Base-by-base conservation (phyloP, 192 early-diverging fungal genomes). In the Gigaspora rosea region DNA sequence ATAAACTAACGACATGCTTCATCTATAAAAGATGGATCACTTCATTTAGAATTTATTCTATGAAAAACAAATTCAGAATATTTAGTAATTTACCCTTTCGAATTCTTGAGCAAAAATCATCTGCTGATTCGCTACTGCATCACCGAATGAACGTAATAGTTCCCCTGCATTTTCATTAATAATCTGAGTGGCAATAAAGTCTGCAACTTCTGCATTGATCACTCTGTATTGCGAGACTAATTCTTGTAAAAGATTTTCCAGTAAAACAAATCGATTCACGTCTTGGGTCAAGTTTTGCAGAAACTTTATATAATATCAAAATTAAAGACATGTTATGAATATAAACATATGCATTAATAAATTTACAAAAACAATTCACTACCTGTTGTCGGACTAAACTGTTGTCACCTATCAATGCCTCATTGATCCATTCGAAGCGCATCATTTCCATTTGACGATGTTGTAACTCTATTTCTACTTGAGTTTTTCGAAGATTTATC, bases 31-130 rank as follows among this genome's bases (percentile, higher is more conserved):
- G n/a, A 12, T 15, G 13, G 16, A 27, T 70, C 32, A n/a, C 16
- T 56, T 56, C 11, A 15, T 15, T 56, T 56, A 13, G 18, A 56
- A 56, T 13, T 56, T 56, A 15, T 0, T 56, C 12, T 56, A 11
- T 5, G 4, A 18, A 56, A 18, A 15, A 18, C 4, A 56, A 56
- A 41, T 20, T 48, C 9, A 5, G 32, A 70, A 27, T 49, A 32
- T 58, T 41, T 3, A 41, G 41, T 7, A 57, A 4, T 47, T 59
- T 41, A 76, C 74, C 16, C 62, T 62, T 65, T 76, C 61, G 50
- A 76, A 49, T 20, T 76, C 74, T 48, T 76, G 74, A 18, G 74
- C 74, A 65, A 76, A 76, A 48, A 76, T 41, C 12, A 64, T 65
- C 4, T 76, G 58, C 35, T 62, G 63, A 41, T 63, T 76, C 7